Conservation (phyloP, 2,329 filamentous ascomycete species). For the Phyllosticta citriasiana region DNA sequence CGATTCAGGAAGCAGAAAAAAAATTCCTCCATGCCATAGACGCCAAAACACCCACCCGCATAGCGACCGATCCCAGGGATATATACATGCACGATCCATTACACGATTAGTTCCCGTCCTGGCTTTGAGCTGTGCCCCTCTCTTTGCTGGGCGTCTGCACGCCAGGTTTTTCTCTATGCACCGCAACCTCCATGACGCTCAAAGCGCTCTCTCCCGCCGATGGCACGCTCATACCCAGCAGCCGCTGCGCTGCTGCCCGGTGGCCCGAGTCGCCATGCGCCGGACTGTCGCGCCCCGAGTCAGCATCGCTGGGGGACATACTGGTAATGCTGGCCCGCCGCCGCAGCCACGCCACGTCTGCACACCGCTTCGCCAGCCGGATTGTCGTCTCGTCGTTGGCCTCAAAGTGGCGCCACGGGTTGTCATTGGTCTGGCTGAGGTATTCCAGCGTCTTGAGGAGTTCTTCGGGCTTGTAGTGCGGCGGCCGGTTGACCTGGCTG, state of each 20-base stretch:
- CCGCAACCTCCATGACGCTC: constrained; percentile 30
- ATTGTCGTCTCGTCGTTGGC: constrained; percentile 72
- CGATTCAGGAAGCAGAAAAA: not conserved
- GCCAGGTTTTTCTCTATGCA: constrained; percentile 30
- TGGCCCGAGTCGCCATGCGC: constrained; percentile 19
- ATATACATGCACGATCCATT: not conserved
- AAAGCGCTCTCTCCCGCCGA: constrained; percentile 26
- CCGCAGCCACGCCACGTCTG: constrained; percentile 58
- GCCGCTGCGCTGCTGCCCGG: constrained; percentile 27
- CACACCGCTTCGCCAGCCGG: constrained; percentile 65
- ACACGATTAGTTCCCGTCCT: not conserved
- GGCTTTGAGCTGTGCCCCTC: not conserved
- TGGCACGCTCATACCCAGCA: constrained; percentile 29
- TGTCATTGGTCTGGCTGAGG: constrained; percentile 50
- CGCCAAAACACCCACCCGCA: not conserved
- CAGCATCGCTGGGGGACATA: not conserved
- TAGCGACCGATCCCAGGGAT: not conserved
- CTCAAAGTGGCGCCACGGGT: constrained; percentile 51
- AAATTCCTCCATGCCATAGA: not conserved
- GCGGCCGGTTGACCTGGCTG: constrained; percentile 77
- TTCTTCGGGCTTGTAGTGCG: constrained; percentile 86
- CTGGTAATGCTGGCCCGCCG: constrained; percentile 9
- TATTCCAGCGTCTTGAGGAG: constrained; percentile 66
- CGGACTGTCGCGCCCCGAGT: constrained; percentile 7
- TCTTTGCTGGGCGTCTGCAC: constrained; percentile 29